Conservation (phyloP, 169 alveolate genomes). For the Blepharisma undulans region DNA sequence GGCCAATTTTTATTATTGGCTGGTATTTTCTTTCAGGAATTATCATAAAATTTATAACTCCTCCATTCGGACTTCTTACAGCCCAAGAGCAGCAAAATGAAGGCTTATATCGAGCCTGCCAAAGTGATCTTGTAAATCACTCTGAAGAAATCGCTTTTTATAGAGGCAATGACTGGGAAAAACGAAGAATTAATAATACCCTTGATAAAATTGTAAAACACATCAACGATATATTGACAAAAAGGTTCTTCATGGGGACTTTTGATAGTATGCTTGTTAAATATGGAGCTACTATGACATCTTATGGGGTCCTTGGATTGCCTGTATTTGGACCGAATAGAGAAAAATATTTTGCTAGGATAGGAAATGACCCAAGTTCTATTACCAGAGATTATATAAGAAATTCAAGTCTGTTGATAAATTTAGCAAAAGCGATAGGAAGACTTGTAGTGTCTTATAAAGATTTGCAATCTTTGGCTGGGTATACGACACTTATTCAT, state of each 20-base stretch:
- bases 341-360: conserved; percentile 57
- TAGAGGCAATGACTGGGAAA: conserved; percentile 78
- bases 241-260: conserved; percentile 81
- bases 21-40: conserved; percentile 82
- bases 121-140: conserved; percentile 74
- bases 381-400: conserved; percentile 84
- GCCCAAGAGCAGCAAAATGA: conserved; percentile 77
- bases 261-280: conserved; percentile 84
- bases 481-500: conserved; percentile 76
- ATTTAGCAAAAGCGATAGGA: conserved; percentile 89
- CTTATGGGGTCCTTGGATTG: conserved; percentile 85
- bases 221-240: conserved; percentile 51
- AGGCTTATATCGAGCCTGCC: conserved; percentile 84
- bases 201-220: conserved; percentile 58
- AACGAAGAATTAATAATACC: conserved; percentile 54
- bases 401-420: conserved; percentile 82
- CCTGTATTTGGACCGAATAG: conserved; percentile 84
- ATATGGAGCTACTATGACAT: conserved; percentile 87
- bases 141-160: conserved; percentile 89
- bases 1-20: conserved; percentile 69
- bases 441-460: conserved; percentile 84
- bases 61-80: conserved; percentile 83
- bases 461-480: conserved; percentile 85
- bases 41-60: conserved; percentile 71
- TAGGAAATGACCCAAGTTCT: conserved; percentile 63